Evolutionary conservation across 257 asterid species (phyloP), one percentile per base, ranked within the genome.

Genomic region (Salvia miltiorrhiza): DNA sequence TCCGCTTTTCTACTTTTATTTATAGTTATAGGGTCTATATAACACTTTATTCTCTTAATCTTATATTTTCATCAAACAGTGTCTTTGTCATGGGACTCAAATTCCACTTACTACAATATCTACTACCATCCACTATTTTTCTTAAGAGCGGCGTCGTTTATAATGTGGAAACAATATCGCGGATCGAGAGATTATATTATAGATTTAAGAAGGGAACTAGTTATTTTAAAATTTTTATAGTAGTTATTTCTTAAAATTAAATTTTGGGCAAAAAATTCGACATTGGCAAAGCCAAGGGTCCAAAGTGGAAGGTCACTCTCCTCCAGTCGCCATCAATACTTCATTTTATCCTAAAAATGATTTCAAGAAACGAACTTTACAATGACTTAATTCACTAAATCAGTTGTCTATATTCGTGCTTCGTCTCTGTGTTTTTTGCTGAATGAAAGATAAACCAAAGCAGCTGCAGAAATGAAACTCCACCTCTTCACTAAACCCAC

Each of bases 401-500:
- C 26, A 14, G 35, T n/a, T n/a, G n/a, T n/a, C 7, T 39, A 32
- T 40, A 7, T 39, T 39, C 32, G 62, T n/a, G 54, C n/a, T 40
- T 32, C 43, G 13, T 54, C 39, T 63, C 28, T 50, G 44, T 9
- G 8, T 40, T 50, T 60, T 49, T 40, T 30, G 50, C 62, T 47
- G 71, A 59, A 72, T 72, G 78, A 77, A 71, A 60, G 55, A 30
- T 47, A 16, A 78, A 20, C 21, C 35, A 24, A 37, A 32, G 56
- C 16, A 39, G 19, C 26, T 65, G 60, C 28, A 60, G 62, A 52
- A 33, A 61, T 62, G 71, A 54, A 71, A 69, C 41, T 69, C 80
- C 61, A 64, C 67, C 81, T 67, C 50, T 75, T 82, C 59, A 50
- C 75, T 76, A 76, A 77, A 70, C 63, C 74, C 65, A 44, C 77